Evolutionary conservation across 2,329 filamentous ascomycete species (phyloP), one percentile per base, ranked within the genome.

Genomic region (Aspergillus intermedius): DNA sequence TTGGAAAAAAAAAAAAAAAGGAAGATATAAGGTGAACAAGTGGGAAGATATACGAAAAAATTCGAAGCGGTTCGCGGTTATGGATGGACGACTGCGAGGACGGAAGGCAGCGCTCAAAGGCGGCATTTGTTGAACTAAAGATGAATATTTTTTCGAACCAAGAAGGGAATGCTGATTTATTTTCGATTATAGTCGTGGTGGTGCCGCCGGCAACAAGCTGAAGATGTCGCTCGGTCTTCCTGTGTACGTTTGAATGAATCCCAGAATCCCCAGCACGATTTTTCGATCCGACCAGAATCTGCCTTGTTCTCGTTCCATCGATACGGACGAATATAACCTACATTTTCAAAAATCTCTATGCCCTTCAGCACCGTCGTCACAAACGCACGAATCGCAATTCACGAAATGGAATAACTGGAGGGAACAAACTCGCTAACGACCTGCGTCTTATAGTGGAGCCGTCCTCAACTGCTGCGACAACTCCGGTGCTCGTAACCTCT

Each of bases 201-300:
- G 87, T 87, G 87, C 89, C 82, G 87, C 91, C 72, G 93, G 93
- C 84, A 94, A 94, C 88, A 98, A 98, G 88, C 88, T 97, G 72
- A 97, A 95, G 88, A 98, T 98, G 93, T 96, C 93, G 77, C 89
- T 98, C 78, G 93, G 89, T 96, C 90, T 98, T 71, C 93, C 93
- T 79, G 90, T 95, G 91, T 96, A 95, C 77, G 90, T 88, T 70
- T 35, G 15, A 19, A 40, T 21, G 15, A 19, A 19, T 21, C 17
- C 37, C 17, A 51, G 46, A 28, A 30, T 45, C 9, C 44, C 15
- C 25, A 30, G 25, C 25, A 30, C 25, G 3, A 30, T 12, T 30
- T 12, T 12, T 30, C 25, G 30, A 45, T 25, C 39, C 6, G 13
- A 30, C 37, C 17, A 15, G 48, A 15, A 45, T 39, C 41, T 43